Conservation (phyloP, 768 basidiomycete species). For the Asterophora lycoperdoides region DNA sequence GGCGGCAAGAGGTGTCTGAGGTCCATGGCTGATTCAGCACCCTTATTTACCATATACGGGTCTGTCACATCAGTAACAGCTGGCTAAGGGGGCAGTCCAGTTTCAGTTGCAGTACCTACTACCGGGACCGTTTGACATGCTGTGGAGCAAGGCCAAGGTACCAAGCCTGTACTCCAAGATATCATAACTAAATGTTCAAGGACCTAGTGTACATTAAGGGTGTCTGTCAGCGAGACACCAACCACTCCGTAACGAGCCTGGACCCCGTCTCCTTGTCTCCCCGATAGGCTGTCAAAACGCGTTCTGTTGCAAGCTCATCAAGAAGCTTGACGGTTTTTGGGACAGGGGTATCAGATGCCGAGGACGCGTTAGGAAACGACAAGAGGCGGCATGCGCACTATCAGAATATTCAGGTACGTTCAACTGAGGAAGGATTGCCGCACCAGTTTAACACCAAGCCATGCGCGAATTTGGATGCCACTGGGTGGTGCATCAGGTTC, state of each 20-base stretch:
- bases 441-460: conserved; percentile 83
- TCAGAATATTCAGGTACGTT: neutral
- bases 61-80: no score
- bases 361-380: conserved; percentile 35
- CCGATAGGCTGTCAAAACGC: conserved; percentile 59
- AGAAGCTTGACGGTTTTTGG: conserved; percentile 56
- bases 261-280: conserved; percentile 40
- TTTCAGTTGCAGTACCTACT: no score
- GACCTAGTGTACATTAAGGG: neutral
- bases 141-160: no score
- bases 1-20: no score
- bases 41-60: no score
- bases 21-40: no score
- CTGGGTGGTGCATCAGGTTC: conserved; percentile 37
- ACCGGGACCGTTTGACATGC: no score
- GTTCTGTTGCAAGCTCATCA: conserved; percentile 70
- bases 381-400: conserved; percentile 62
- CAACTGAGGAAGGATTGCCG: conserved; percentile 20
- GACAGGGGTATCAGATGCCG: conserved; percentile 53
- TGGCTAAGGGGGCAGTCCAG: no score
- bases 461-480: conserved; percentile 66
- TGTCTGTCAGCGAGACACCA: conserved; percentile 5
- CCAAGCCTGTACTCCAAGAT: no score
- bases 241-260: conserved; percentile 34
- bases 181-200: no score